These are phyloP conservation scores for Ilex asprella DNA, from an alignment of 257 asterid genomes.

Conservation along the genomic window DNA sequence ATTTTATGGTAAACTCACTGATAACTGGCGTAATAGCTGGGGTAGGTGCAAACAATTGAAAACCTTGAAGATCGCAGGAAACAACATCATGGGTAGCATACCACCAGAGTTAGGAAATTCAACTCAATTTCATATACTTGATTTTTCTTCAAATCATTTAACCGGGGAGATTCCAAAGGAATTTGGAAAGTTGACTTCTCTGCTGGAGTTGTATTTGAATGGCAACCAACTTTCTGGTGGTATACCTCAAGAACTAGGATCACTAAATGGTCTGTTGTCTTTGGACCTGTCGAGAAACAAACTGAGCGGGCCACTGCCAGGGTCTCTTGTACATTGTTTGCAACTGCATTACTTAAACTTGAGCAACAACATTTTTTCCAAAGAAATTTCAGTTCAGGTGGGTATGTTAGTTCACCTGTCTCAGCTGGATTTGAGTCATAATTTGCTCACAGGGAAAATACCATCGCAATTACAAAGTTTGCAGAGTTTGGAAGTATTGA, in stretches of 20 bases:
- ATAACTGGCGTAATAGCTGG: slow-evolving; percentile 6
- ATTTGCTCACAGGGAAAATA: not conserved
- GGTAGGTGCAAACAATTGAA: slow-evolving; percentile 1
- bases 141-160: slow-evolving; percentile 1
- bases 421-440: not conserved
- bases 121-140: not conserved
- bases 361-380: not conserved
- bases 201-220: not conserved
- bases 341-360: not conserved
- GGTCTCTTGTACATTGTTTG: not conserved
- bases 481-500: not conserved
- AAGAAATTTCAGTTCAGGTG: not conserved
- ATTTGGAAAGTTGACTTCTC: not conserved
- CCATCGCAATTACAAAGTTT: not conserved
- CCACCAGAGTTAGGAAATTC: slow-evolving; percentile 12
- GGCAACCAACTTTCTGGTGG: slow-evolving; percentile 8
- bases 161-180: not conserved
- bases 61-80: not conserved
- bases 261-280: not conserved
- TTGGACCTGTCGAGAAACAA: slow-evolving; percentile 4
- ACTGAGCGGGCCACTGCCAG: slow-evolving; percentile 1
- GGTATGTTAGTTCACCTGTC: not conserved
- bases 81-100: slow-evolving; percentile 1
- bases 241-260: not conserved
- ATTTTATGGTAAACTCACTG: slow-evolving; percentile 10